These are phyloP conservation scores for Orobanche coerulescens DNA, from an alignment of 257 asterid genomes.

Conservation along the genomic window DNA sequence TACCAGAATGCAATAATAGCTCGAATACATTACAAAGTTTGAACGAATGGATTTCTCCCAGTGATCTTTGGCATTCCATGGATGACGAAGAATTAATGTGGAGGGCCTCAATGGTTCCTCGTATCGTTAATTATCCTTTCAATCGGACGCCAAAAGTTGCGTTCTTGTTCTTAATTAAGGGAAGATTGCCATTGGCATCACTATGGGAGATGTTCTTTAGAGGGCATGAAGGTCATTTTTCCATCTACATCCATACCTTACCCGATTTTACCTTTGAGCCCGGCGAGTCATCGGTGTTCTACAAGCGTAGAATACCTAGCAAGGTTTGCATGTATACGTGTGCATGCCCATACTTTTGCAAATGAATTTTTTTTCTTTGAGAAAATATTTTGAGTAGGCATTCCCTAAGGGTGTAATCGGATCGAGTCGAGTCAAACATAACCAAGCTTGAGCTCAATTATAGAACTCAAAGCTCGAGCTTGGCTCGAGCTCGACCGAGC, in stretches of 20 bases:
- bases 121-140: slow-evolving; percentile 33
- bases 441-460: too few species aligned
- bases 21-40: slow-evolving; percentile 2
- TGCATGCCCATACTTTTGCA: neutral
- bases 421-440: too few species aligned
- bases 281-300: slow-evolving; percentile 50
- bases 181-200: slow-evolving; percentile 48
- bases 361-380: too few species aligned
- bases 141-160: slow-evolving; percentile 49
- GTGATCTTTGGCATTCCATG: slow-evolving; percentile 39
- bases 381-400: too few species aligned
- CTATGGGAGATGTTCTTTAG: slow-evolving; percentile 76
- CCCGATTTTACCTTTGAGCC: slow-evolving; percentile 42
- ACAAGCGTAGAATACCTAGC: slow-evolving; percentile 62
- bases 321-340: slow-evolving; percentile 36
- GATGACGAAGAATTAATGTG: slow-evolving; percentile 53
- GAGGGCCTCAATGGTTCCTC: slow-evolving; percentile 69
- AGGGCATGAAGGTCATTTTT: slow-evolving; percentile 53
- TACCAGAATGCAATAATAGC: slow-evolving; percentile 18
- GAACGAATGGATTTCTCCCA: slow-evolving; percentile 26
- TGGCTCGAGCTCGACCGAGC: too few species aligned
- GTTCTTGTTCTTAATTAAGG: slow-evolving; percentile 65
- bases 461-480: too few species aligned
- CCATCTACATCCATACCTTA: slow-evolving; percentile 60
- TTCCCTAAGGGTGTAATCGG: too few species aligned